Base-by-base conservation (phyloP, 805 yeast species). In the Candida fluviatilis region DNA sequence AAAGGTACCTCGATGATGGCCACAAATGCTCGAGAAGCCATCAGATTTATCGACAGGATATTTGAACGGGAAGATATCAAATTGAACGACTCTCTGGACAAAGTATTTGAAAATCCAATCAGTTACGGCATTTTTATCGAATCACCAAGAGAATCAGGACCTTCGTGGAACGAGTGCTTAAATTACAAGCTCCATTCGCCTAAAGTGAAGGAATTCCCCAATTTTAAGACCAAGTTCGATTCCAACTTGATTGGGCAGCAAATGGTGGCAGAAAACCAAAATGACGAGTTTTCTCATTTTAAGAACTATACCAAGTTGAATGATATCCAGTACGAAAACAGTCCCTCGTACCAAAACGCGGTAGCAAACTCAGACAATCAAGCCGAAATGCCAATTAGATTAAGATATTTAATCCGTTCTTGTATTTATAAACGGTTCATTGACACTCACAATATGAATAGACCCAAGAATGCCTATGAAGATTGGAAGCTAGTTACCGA, bases 401-500 rank as follows among this genome's bases (percentile, higher is more conserved):
- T 78, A 41, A 76, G 68, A 48, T 73, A 66, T 45, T 58, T 82
- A 46, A 63, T 82, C 31, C 69, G 81, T 45, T 71, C 85, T 7
- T 77, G 82, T 49, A 59, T 80, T 24, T 76, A 73, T 43, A 80
- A 80, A 52, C 64, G 69, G 35, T 71, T 62, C 39, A 47, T 73
- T 30, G 74, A 72, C 31, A 35, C 19, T 15, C 34, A 26, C 15
- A 32, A 37, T 25, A 6, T 27, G 24, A 26, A 37, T 11, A 21
- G 33, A 30, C 19, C 17, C 18, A 33, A 33, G 5, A 25, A 49
- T n/a, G 43, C 46, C 16, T 38, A 35, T 3, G 55, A 55, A 19
- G 57, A 66, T 25, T 83, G 89, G 89, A 61, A 64, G 17, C 56
- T 82, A 17, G 67, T 82, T 4, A 73, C 86, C 4, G 91, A 83